Evolutionary conservation across 768 basidiomycete species (phyloP).

Genomic region (Sarcodon aspratus): DNA sequence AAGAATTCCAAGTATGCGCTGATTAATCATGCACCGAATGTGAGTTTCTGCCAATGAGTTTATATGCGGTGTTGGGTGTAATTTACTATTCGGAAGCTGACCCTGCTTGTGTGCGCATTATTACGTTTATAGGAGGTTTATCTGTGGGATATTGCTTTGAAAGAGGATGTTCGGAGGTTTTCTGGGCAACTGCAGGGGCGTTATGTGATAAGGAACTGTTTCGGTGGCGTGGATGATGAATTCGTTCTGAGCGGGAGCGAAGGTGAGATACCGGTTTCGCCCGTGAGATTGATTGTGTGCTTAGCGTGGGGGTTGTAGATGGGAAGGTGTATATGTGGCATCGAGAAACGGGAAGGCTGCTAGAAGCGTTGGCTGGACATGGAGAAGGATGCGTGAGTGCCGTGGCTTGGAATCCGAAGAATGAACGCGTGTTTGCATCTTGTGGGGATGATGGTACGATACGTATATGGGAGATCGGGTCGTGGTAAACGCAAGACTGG

Average conservation of each 20-base stretch:
- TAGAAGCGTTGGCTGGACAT: conserved; percentile 87
- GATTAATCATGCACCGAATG: conserved; percentile 81
- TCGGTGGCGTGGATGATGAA: conserved; percentile 81
- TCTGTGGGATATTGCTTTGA: conserved; percentile 69
- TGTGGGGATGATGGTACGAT: conserved; percentile 90
- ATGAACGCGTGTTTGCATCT: conserved; percentile 88
- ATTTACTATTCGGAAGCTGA: conserved; percentile 2
- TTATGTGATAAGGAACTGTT: conserved; percentile 87
- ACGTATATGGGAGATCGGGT: conserved; percentile 67
- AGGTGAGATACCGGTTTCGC: conserved; percentile 38
- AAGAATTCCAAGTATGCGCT: conserved; percentile 79
- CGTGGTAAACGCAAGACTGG: too few relatives aligned
- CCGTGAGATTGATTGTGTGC: neutral
- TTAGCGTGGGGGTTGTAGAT: conserved; percentile 35
- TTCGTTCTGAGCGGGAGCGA: conserved; percentile 93
- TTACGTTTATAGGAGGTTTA: conserved; percentile 63
- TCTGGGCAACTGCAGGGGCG: conserved; percentile 76
- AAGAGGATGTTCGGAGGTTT: conserved; percentile 66
- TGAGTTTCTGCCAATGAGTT: conserved; percentile 27
- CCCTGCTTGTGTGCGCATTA: conserved; percentile 2
- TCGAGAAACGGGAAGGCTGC: conserved; percentile 65
- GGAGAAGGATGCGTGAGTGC: conserved; percentile 87
- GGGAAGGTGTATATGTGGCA: conserved; percentile 95
- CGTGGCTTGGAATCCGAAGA: conserved; percentile 91
- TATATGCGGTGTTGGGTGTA: too few relatives aligned